Evolutionary conservation across 345 rosid genomes (phyloP).

Genomic region (Brassica juncea): DNA sequence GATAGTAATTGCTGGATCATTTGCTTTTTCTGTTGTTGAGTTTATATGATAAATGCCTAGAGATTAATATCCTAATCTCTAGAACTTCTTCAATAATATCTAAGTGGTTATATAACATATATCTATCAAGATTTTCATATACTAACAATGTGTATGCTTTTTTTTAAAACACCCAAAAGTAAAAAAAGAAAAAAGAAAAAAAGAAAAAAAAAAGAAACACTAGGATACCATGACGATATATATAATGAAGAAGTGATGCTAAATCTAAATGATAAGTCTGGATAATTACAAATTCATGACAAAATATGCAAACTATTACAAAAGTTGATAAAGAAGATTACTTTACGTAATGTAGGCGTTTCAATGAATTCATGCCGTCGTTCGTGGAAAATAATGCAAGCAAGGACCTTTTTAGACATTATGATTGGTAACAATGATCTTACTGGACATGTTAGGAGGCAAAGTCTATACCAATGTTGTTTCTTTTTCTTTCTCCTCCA

Average conservation of each 20-base stretch:
- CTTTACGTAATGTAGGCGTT: conserved; percentile 40
- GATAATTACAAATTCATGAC: conserved; percentile 11
- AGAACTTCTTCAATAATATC: not conserved
- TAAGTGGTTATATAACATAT: not conserved
- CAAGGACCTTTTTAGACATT: conserved; percentile 19
- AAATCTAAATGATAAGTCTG: not conserved
- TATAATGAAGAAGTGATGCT: not conserved
- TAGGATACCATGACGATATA: not conserved
- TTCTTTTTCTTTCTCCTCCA: conserved; percentile 2
- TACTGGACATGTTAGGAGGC: conserved; percentile 29
- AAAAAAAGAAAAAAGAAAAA: too few relatives aligned
- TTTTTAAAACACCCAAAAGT: not conserved
- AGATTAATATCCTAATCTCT: not conserved
- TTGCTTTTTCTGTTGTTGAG: not conserved
- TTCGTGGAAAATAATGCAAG: conserved; percentile 26
- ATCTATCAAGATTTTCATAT: not conserved
- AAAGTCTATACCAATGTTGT: conserved; percentile 16
- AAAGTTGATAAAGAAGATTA: conserved; percentile 15
- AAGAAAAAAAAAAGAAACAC: not conserved
- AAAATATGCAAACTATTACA: not conserved
- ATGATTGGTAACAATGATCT: conserved; percentile 36
- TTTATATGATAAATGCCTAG: not conserved
- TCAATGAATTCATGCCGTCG: conserved; percentile 22
- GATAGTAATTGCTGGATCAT: not conserved
- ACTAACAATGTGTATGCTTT: not conserved